These are phyloP conservation scores for Aspergillus caelatus DNA, from an alignment of 2,329 filamentous ascomycete species.

Conservation along the genomic window DNA sequence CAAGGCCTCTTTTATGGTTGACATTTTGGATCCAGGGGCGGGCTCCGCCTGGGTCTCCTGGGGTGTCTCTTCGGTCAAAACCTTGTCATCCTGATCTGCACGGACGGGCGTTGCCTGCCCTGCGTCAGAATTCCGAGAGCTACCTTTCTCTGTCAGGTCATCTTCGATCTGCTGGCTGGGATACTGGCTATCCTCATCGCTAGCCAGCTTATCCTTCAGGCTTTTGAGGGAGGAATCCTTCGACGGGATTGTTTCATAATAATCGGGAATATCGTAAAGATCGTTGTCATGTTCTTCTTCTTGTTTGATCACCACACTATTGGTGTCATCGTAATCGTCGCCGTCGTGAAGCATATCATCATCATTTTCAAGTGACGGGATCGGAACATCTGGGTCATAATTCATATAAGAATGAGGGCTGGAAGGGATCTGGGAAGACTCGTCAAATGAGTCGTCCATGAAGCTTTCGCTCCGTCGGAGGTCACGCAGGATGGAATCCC, in stretches of 20 bases:
- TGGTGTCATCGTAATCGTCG: constrained; percentile 54
- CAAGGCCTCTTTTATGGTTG: constrained; percentile 41
- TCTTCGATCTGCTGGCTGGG: constrained; percentile 48
- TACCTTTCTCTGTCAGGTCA: constrained; percentile 24
- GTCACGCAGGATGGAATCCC: constrained; percentile 89
- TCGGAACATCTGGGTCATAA: constrained; percentile 84
- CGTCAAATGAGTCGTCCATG: constrained; percentile 66
- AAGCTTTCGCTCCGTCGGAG: constrained; percentile 69
- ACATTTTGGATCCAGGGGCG: constrained; percentile 39
- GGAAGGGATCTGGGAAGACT: constrained; percentile 62
- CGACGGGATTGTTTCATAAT: constrained; percentile 57
- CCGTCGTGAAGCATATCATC: constrained; percentile 60
- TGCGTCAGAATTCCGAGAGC: constrained; percentile 31
- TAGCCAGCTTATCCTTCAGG: constrained; percentile 33
- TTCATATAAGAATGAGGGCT: constrained; percentile 61
- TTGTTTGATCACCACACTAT: constrained; percentile 69
- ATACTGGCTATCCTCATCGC: constrained; percentile 62
- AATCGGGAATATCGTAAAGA: constrained; percentile 68
- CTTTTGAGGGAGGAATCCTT: constrained; percentile 32
- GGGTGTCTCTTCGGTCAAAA: constrained; percentile 38
- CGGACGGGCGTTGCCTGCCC: constrained; percentile 38
- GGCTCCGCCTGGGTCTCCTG: constrained; percentile 21
- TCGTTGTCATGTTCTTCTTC: constrained; percentile 62
- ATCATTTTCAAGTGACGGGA: constrained; percentile 79
- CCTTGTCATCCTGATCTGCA: constrained; percentile 30